Percentiles rank a stretch among this genome's conserved stretches.
phyloP scores from a whole-genome alignment of 176 grass and related monocot genomes.

The Thalia dealbata region DNA sequence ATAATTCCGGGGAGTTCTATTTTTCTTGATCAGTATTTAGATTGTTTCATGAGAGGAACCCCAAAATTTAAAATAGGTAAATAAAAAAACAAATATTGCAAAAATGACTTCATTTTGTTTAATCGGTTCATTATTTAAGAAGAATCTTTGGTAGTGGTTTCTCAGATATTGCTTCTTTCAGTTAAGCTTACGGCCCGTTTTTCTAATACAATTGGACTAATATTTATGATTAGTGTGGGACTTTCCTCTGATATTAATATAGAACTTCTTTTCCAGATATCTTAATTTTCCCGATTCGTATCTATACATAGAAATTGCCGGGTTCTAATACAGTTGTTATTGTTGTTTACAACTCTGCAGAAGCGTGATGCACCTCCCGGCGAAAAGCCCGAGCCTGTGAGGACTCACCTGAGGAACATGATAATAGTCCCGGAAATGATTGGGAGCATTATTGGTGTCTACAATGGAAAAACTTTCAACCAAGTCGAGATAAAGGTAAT shows the following conservation, averaged over 20 bases:
- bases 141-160: too few species aligned
- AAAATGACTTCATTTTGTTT: too few species aligned
- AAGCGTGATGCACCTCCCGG: constrained; percentile 9
- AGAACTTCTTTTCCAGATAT: neutral
- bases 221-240: neutral
- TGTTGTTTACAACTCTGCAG: neutral
- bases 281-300: too few species aligned
- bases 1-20: too few species aligned
- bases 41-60: too few species aligned
- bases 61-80: too few species aligned
- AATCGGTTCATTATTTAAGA: too few species aligned
- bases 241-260: too few species aligned
- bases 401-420: constrained; percentile 13
- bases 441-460: constrained; percentile 14
- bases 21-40: too few species aligned
- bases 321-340: too few species aligned
- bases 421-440: constrained; percentile 17
- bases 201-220: neutral
- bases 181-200: neutral
- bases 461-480: constrained; percentile 13
- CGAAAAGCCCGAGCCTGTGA: constrained; percentile 12
- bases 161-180: neutral
- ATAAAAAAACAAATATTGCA: too few species aligned
- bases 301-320: too few species aligned
- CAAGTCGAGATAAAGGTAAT: constrained; percentile 10